Conservation (phyloP, 2,329 filamentous ascomycete genomes). For the Ceratocystiopsis sp. region DNA sequence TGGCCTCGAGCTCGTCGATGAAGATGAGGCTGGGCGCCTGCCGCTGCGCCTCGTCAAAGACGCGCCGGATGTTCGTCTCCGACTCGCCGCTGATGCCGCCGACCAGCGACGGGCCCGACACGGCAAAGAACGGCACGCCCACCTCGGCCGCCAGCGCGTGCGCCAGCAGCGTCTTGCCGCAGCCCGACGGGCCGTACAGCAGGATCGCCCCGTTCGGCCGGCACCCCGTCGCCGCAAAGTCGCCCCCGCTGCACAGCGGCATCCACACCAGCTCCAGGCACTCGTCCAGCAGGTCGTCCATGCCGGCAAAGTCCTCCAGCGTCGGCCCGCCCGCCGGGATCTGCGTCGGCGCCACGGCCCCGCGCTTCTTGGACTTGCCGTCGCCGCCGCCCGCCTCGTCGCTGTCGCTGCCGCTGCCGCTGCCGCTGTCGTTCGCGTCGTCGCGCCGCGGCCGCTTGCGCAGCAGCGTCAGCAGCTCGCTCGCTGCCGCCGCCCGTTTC, state of each 20-base stretch:
- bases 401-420: neutral
- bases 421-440: constrained; percentile 1
- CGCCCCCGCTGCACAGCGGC: constrained; percentile 51
- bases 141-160: constrained; percentile 63
- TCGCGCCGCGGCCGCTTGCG: constrained; percentile 22
- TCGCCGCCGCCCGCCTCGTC: constrained; percentile 14
- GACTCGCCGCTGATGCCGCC: constrained; percentile 82
- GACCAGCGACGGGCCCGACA: constrained; percentile 67
- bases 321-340: constrained; percentile 50
- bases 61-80: constrained; percentile 68
- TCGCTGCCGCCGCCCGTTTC: constrained; percentile 1
- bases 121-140: constrained; percentile 61
- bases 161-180: constrained; percentile 72
- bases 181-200: constrained; percentile 69
- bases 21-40: constrained; percentile 82
- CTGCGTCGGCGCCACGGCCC: constrained; percentile 31
- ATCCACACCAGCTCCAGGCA: constrained; percentile 56
- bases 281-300: constrained; percentile 53
- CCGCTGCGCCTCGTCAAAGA: constrained; percentile 75
- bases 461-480: neutral
- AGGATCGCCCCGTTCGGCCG: constrained; percentile 59
- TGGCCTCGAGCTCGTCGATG: constrained; percentile 82
- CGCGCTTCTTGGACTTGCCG: constrained; percentile 25
- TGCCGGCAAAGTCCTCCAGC: constrained; percentile 57
- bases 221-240: constrained; percentile 47